Conservation (phyloP, 768 basidiomycete species). For the Obba rivulosa region DNA sequence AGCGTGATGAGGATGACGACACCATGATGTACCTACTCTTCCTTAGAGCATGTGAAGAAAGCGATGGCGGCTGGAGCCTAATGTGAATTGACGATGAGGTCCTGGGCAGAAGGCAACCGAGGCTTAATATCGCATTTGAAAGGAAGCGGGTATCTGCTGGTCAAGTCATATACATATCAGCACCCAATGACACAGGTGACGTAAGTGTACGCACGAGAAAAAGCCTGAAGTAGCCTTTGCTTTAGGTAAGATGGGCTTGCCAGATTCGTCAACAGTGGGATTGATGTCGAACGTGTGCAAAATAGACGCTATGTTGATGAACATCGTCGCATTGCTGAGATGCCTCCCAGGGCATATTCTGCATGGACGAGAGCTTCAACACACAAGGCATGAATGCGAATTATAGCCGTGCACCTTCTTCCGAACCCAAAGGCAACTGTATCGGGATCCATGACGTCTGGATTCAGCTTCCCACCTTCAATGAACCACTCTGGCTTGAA, state of each 20-base stretch:
- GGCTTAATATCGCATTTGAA: slow-evolving; percentile 12
- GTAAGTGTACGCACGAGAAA: slow-evolving; percentile 8
- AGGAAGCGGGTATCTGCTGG: slow-evolving; percentile 9
- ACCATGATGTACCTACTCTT: no score
- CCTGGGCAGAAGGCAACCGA: slow-evolving; percentile 14
- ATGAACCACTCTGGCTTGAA: slow-evolving; percentile 11
- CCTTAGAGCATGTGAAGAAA: no score
- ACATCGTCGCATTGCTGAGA: slow-evolving; percentile 4
- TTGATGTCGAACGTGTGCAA: slow-evolving; percentile 8
- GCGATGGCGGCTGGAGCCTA: no score
- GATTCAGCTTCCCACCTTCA: slow-evolving; percentile 1
- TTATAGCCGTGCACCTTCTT: background rate
- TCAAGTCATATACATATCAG: background rate
- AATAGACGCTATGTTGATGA: slow-evolving; percentile 5
- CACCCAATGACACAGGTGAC: slow-evolving; percentile 11
- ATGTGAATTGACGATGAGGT: no score
- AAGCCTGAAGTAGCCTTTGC: slow-evolving; percentile 15
- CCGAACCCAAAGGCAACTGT: slow-evolving; percentile 7
- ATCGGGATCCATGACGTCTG: background rate
- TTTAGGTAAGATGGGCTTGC: background rate
- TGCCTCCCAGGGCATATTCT: slow-evolving; percentile 8
- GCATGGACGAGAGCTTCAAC: background rate
- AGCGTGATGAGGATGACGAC: no score
- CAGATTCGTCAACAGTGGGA: slow-evolving; percentile 1
- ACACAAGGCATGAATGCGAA: background rate